Evolutionary conservation across 345 rosid genomes (phyloP).

Genomic region (Citrus cavaleriei): DNA sequence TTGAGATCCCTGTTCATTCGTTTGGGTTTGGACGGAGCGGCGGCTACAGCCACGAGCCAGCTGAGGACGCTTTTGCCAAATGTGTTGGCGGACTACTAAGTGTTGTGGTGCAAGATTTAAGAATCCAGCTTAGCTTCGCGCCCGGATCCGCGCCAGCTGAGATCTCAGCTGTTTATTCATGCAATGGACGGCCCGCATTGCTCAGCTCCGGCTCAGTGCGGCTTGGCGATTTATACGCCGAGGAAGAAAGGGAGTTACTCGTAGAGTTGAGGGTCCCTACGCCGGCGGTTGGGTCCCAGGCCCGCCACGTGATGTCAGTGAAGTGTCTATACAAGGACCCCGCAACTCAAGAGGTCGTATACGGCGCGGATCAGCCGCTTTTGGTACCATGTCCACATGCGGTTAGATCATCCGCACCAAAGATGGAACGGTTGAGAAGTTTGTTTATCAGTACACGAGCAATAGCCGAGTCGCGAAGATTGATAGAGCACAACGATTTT

Average conservation of each 20-base stretch:
- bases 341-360: slow-evolving; percentile 45
- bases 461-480: slow-evolving; percentile 70
- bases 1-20: slow-evolving; percentile 67
- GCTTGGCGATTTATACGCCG: slow-evolving; percentile 73
- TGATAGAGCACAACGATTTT: slow-evolving; percentile 50
- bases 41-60: slow-evolving; percentile 50
- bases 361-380: slow-evolving; percentile 47
- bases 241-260: slow-evolving; percentile 71
- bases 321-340: slow-evolving; percentile 67
- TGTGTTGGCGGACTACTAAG: slow-evolving; percentile 56
- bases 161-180: slow-evolving; percentile 66
- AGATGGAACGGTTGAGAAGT: slow-evolving; percentile 51
- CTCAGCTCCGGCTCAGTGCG: slow-evolving; percentile 55
- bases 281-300: slow-evolving; percentile 28
- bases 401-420: slow-evolving; percentile 44
- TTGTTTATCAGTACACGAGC: slow-evolving; percentile 65
- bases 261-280: slow-evolving; percentile 59
- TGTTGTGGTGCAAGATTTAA: slow-evolving; percentile 71
- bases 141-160: slow-evolving; percentile 66
- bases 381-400: slow-evolving; percentile 39
- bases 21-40: slow-evolving; percentile 48
- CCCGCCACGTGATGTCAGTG: slow-evolving; percentile 49
- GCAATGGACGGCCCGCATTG: slow-evolving; percentile 42
- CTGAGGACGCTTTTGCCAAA: slow-evolving; percentile 60
- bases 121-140: slow-evolving; percentile 55